Evolutionary conservation across 331 rosid genomes (phyloP), one percentile per base, ranked within the genome.

Genomic region (Rosa hybrid): DNA sequence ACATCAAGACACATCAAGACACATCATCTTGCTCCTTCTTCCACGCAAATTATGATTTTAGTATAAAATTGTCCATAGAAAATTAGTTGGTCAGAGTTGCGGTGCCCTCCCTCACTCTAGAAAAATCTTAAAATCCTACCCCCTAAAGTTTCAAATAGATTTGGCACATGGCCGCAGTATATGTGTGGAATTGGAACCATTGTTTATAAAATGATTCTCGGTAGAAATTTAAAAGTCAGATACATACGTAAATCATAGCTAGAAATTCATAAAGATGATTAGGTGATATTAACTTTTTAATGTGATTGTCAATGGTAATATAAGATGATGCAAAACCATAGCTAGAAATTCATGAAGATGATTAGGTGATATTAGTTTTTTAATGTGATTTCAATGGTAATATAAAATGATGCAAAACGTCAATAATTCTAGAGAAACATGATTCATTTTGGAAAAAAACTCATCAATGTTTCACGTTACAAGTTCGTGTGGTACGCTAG

Each of bases 1-100:
- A 11, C 53, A 44, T 70, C 74, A 42, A 20, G 12, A 70, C 74
- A 70, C 74, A 70, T 70, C 74, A 44, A 20, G 12, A 70, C 74
- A 70, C 74, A 70, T 70, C 74, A 44, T 45, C 74, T n/a, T 44
- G 74, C 38, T 42, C 27, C 44, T 44, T 70, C 34, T 42, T 70
- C 38, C 74, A 70, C 53, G 74, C 38, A n/a, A 20, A 34, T 14
- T 2, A n/a, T n/a, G 54, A 69, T 18, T 41, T 39, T 44, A 4
- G 12, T 69, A 44, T n/a, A 14, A 11, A 42, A n/a, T 12, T 70
- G n/a, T 44, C 16, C 74, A 70, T 70, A 2, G n/a, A 11, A 51
- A 44, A 42, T 20, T 5, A 68, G 8, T 41, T 18, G 27, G 30
- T 41, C 14, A 68, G 42, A 9, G 6, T 68, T 38, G 49, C 48